Evolutionary conservation across 495 filamentous ascomycete species (phyloP), one percentile per base, ranked within the genome.

Genomic region (Talaromyces stipitatus): DNA sequence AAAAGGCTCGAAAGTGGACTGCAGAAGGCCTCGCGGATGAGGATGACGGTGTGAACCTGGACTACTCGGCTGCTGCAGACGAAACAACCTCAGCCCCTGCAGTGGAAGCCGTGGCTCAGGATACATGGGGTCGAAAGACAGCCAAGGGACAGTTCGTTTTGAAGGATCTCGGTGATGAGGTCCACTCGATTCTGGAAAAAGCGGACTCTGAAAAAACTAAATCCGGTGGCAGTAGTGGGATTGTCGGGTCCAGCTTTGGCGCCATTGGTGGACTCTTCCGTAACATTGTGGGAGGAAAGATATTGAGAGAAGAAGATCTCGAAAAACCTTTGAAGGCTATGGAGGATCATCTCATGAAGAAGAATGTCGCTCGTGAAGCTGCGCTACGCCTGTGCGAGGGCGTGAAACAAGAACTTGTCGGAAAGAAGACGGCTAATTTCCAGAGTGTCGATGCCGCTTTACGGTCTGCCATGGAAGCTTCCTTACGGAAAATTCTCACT

Each of bases 281-380:
- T 56, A 96, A 96, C 65, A 86, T 97, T 50, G 86, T 98, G 5
- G 94, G 94, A 45, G 94, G 95, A 20, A 96, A 96, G 73, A 85
- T 86, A 4, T 71, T 98, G 63, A 95, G 90, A 0, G 88, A 91
- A 62, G 78, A 85, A 38, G 91, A 97, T 61, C 75, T 98, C 18
- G 86, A 90, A 48, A 96, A 95, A 69, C 87, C 94, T 7, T 83
- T 98, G 74, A 90, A 90, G 67, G 88, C 85, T 5, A 97, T 98
- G 94, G 89, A 95, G 60, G 91, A 95, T 54, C 95, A 97, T 72
- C 79, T 98, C 4, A 69, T 97, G 46, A 87, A 86, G 70, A 98
- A 98, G 78, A 98, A 98, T 64, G 92, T 98, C 46, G 95, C 94
- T 7, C 86, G 88, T 38, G 92, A 97, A 74, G 94, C 94, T 28